Evolutionary conservation across 495 filamentous ascomycete genomes (phyloP), one percentile per base, ranked within the genome.

Genomic region (Venustampulla echinocandica): DNA sequence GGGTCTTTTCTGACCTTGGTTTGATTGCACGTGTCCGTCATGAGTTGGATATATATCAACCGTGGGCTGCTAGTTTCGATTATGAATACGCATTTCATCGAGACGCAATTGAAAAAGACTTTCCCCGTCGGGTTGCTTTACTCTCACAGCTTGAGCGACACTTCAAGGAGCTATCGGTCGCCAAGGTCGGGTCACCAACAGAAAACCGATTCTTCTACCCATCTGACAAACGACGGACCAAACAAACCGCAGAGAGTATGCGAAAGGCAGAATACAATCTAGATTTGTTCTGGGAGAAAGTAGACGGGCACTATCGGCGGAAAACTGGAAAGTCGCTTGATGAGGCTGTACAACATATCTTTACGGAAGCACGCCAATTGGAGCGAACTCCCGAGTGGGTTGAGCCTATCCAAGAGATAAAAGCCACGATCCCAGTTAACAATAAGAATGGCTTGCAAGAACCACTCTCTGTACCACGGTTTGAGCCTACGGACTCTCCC

Each of bases 341-440:
- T n/a, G 25, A 59, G 1, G 55, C 59, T 3, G n/a, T 61, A 0
- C 9, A 44, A 7, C 27, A 32, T 11, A 20, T 68, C 1, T 53
- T 74, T 7, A 55, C 63, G n/a, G 53, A 63, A 15, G 22, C 50
- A 0, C 61, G 65, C 10, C 55, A 47, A 7, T 34, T 76, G 5
- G 64, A 69, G 35, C 62, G 74, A 11, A 79, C 74, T 0, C 62
- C 68, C 2, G 66, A 67, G 21, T 77, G 73, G 72, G 59, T 65
- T 18, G 69, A 69, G 27, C 64, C 69, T 22, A 40, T 28, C n/a
- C n/a, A n/a, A n/a, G n/a, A n/a, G n/a, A n/a, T n/a, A n/a, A n/a
- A n/a, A n/a, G n/a, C n/a, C n/a, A n/a, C n/a, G n/a, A n/a, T n/a
- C n/a, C n/a, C n/a, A n/a, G n/a, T n/a, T n/a, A n/a, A n/a, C n/a